Evolutionary conservation across 2,329 filamentous ascomycete genomes (phyloP).

Genomic region (Ophiosphaerella narmari): DNA sequence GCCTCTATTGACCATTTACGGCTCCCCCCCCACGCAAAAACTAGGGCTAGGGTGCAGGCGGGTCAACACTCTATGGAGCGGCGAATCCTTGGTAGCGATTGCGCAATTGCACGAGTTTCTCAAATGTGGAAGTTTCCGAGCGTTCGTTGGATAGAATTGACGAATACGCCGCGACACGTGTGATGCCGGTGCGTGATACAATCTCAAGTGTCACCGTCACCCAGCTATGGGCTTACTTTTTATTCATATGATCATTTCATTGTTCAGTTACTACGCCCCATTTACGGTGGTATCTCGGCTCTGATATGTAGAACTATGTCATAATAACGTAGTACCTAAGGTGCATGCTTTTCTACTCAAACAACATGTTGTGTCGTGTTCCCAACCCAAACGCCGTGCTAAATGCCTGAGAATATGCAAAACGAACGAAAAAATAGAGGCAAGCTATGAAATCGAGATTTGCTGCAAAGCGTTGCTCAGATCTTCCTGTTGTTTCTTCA

Average conservation of each 20-base stretch:
- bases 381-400: conserved; percentile 48
- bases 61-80: conserved; percentile 31
- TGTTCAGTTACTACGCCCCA: conserved; percentile 14
- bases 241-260: conserved; percentile 8
- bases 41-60: conserved; percentile 22
- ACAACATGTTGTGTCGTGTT: conserved; percentile 14
- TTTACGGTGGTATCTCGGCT: conserved; percentile 29
- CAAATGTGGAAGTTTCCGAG: conserved; percentile 12
- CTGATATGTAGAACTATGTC: conserved; percentile 12
- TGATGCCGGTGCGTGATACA: conserved; percentile 2
- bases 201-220: background rate
- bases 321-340: conserved; percentile 9
- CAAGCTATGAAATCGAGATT: conserved; percentile 26
- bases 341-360: conserved; percentile 9
- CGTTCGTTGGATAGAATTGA: conserved; percentile 3
- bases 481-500: conserved; percentile 56
- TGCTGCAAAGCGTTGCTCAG: conserved; percentile 39
- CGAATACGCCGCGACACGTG: conserved; percentile 12
- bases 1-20: conserved; percentile 13
- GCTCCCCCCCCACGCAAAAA: conserved; percentile 15
- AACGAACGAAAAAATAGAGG: conserved; percentile 25
- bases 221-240: background rate
- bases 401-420: conserved; percentile 28
- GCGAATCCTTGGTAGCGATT: conserved; percentile 43
- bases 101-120: conserved; percentile 45